Percentiles rank a stretch among this genome's conserved stretches.
Evolutionary conservation across 176 grass and related monocot genomes (phyloP).

Genomic region (Paspalum vaginatum): DNA sequence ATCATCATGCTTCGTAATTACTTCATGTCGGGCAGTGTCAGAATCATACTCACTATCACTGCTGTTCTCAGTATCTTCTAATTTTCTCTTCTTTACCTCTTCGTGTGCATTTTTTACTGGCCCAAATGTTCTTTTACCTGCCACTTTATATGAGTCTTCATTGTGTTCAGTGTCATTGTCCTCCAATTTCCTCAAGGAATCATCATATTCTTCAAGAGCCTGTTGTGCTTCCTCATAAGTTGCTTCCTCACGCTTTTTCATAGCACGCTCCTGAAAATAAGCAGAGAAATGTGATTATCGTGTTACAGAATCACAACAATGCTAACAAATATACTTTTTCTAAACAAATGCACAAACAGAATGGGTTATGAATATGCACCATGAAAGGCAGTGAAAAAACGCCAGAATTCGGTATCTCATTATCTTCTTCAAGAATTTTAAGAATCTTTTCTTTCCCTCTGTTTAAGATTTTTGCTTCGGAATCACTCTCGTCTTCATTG

Average conservation of each 20-base stretch:
- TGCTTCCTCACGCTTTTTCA: conserved; percentile 79
- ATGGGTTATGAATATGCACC: conserved; percentile 43
- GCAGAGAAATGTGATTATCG: conserved; percentile 7
- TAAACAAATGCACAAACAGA: conserved; percentile 26
- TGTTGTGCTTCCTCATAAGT: conserved; percentile 70
- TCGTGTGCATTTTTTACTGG: conserved; percentile 50
- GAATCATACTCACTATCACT: conserved; percentile 74
- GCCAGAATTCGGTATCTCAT: conserved; percentile 66
- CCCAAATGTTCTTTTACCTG: conserved; percentile 76
- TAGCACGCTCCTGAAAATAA: conserved; percentile 73
- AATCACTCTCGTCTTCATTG: conserved; percentile 49
- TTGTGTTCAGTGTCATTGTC: conserved; percentile 54
- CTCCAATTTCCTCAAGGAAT: conserved; percentile 76
- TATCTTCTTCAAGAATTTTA: conserved; percentile 62
- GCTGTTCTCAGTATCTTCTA: conserved; percentile 44
- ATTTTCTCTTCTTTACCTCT: conserved; percentile 53
- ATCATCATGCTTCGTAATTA: conserved; percentile 48
- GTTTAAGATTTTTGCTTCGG: conserved; percentile 59
- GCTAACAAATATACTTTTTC: conserved; percentile 5
- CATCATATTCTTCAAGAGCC: conserved; percentile 82
- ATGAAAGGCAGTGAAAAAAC: conserved; percentile 95
- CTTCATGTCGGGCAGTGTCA: conserved; percentile 50
- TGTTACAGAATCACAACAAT: neutral
- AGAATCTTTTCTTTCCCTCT: conserved; percentile 79
- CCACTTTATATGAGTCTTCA: conserved; percentile 56